Percentiles rank a stretch among this genome's conserved stretches.
Evolutionary conservation across 2,329 filamentous ascomycete genomes (phyloP).

Genomic region (Fusarium armeniacum): DNA sequence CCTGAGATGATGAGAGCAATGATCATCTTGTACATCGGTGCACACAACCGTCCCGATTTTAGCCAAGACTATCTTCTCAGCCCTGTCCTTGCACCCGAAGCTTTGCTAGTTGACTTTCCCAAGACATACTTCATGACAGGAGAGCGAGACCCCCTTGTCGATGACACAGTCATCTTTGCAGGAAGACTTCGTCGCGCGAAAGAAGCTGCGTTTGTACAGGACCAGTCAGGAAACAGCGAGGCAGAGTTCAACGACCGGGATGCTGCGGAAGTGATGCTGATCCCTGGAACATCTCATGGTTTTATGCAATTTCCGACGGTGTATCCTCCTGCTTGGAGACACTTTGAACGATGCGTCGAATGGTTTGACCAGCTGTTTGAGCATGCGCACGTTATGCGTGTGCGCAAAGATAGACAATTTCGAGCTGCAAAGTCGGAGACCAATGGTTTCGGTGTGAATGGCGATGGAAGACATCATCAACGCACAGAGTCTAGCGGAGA

Average conservation of each 20-base stretch:
- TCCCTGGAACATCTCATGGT: conserved; percentile 92
- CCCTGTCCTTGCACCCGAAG: conserved; percentile 89
- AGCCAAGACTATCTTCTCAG: conserved; percentile 90
- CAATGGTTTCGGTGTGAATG: conserved; percentile 39
- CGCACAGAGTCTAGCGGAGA: conserved; percentile 77
- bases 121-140: conserved; percentile 96
- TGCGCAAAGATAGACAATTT: conserved; percentile 44
- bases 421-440: conserved; percentile 18
- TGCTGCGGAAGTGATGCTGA: conserved; percentile 79
- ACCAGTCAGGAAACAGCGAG: conserved; percentile 31
- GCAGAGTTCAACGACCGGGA: conserved; percentile 59
- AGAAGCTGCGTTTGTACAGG: conserved; percentile 58
- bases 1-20: conserved; percentile 99
- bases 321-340: conserved; percentile 91
- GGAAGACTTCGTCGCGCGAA: conserved; percentile 88
- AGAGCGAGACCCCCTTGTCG: conserved; percentile 93
- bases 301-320: conserved; percentile 92
- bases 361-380: conserved; percentile 88
- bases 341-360: conserved; percentile 80
- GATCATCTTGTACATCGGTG: conserved; percentile 97
- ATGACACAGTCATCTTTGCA: conserved; percentile 97
- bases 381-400: conserved; percentile 60
- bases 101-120: conserved; percentile 86
- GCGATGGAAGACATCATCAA: conserved; percentile 49
- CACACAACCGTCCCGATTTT: conserved; percentile 93